Conservation (phyloP, 768 basidiomycete genomes). For the Neoboletus subvelutipes region DNA sequence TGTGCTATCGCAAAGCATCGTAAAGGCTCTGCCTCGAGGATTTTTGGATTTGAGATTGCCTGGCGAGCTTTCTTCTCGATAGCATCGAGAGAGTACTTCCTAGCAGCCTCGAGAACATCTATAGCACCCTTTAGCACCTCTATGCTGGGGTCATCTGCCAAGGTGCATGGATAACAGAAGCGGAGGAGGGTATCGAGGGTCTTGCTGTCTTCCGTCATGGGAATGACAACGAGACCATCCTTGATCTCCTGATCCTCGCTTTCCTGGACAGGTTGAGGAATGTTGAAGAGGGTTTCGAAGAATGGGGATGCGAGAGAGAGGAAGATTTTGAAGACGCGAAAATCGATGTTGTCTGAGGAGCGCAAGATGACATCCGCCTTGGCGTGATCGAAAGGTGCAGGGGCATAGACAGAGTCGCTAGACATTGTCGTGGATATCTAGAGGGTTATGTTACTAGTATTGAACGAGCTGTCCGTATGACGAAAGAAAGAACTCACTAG, state of each 20-base stretch:
- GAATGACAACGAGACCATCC: slow-evolving; percentile 19
- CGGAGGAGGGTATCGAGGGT: slow-evolving; percentile 23
- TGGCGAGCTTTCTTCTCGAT: not conserved
- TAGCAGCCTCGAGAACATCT: not conserved
- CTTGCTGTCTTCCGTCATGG: slow-evolving; percentile 19
- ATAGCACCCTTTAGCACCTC: slow-evolving; percentile 2
- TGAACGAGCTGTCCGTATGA: not conserved
- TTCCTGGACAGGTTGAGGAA: slow-evolving; percentile 23
- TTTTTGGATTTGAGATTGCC: not conserved
- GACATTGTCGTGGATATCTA: not conserved
- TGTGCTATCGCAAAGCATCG: not conserved
- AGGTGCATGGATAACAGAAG: slow-evolving; percentile 27
- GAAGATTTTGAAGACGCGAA: slow-evolving; percentile 28
- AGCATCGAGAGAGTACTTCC: not conserved
- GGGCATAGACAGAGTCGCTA: slow-evolving; percentile 3
- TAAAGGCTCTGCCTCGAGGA: not conserved
- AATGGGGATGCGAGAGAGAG: slow-evolving; percentile 29
- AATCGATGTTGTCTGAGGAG: slow-evolving; percentile 29
- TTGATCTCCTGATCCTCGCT: slow-evolving; percentile 9
- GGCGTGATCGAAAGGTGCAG: slow-evolving; percentile 22
- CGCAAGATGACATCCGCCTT: slow-evolving; percentile 28
- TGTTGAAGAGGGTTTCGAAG: slow-evolving; percentile 34
- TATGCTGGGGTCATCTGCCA: slow-evolving; percentile 22
- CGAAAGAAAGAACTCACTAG: not conserved
- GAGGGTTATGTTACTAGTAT: not conserved